Conservation (phyloP, 345 rosid species). For the Syzygium jambos region DNA sequence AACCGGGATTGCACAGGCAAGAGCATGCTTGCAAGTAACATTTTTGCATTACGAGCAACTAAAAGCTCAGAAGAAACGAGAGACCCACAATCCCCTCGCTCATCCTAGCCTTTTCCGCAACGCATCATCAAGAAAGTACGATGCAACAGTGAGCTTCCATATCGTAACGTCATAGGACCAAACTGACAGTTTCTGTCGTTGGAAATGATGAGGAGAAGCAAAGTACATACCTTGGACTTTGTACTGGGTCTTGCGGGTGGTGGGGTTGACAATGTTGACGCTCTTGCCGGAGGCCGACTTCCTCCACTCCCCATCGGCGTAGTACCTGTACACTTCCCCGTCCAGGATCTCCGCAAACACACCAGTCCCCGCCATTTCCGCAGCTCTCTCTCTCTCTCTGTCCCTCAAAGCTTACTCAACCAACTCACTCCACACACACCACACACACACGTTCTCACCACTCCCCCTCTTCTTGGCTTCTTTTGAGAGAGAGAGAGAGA, state of each 20-base stretch:
- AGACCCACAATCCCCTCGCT: neutral
- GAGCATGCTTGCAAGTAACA: neutral
- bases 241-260: slow-evolving; percentile 79
- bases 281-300: slow-evolving; percentile 71
- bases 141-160: neutral
- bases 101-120: neutral
- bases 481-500: neutral
- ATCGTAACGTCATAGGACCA: neutral
- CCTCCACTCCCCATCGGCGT: slow-evolving; percentile 82
- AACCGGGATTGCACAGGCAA: neutral
- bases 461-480: neutral
- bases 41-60: neutral
- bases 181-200: no score
- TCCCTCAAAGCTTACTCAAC: no score
- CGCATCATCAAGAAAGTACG: neutral
- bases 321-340: slow-evolving; percentile 81
- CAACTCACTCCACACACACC: neutral
- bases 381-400: no score
- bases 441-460: neutral
- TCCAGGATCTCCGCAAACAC: slow-evolving; percentile 72
- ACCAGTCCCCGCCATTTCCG: slow-evolving; percentile 75
- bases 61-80: neutral
- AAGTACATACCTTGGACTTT: slow-evolving; percentile 75
- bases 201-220: neutral
- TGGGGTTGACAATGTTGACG: slow-evolving; percentile 77